These are phyloP conservation scores for Fusarium nematophilum DNA, from an alignment of 2,329 filamentous ascomycete species.

Conservation along the genomic window DNA sequence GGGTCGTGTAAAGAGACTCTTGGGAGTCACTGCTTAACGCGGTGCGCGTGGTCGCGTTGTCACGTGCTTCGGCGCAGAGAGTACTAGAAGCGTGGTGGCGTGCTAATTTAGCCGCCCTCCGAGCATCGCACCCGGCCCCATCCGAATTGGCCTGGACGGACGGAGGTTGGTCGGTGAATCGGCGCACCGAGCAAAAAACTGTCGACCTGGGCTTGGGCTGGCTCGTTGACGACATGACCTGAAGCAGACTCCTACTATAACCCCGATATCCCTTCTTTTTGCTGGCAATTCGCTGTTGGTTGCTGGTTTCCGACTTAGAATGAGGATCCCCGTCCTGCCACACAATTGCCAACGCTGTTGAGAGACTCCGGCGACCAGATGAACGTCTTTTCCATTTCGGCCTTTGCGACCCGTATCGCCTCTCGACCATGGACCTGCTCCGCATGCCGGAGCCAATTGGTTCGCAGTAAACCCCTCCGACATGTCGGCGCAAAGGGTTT, in stretches of 20 bases:
- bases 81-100: conserved; percentile 1
- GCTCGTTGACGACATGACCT: conserved; percentile 41
- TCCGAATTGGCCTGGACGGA: conserved; percentile 40
- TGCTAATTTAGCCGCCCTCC: conserved; percentile 23
- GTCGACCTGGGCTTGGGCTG: conserved; percentile 25
- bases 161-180: conserved; percentile 43
- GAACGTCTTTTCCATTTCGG: conserved; percentile 55
- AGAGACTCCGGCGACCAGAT: conserved; percentile 47
- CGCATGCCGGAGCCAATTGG: conserved; percentile 56
- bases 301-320: conserved; percentile 30
- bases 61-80: conserved; percentile 42
- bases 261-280: conserved; percentile 11
- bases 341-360: conserved; percentile 20
- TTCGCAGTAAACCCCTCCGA: conserved; percentile 46
- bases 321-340: conserved; percentile 28
- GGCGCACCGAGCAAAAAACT: conserved; percentile 44
- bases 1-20: conserved; percentile 36
- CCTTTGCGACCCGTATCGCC: conserved; percentile 53
- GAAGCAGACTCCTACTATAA: conserved; percentile 14
- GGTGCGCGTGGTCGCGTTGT: conserved; percentile 43
- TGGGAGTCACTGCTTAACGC: conserved; percentile 34
- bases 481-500: conserved; percentile 44
- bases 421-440: conserved; percentile 60
- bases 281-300: not conserved
- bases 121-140: conserved; percentile 40